Base-by-base conservation (phyloP, 2,329 filamentous ascomycete genomes). In the Cytospora chrysosperma region DNA sequence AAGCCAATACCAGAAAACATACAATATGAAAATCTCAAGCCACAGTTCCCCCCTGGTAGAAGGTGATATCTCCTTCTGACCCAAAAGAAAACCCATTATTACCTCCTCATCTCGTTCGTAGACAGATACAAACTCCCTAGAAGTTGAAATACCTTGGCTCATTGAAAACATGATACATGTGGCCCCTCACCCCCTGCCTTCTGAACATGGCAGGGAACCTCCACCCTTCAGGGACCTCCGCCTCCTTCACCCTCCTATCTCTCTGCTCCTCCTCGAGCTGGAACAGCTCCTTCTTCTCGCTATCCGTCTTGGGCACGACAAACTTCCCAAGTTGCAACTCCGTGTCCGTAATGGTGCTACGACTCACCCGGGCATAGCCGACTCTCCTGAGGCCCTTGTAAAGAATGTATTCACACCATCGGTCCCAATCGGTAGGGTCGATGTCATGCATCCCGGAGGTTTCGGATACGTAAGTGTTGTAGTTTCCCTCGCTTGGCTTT, bases 381-480 rank as follows among this genome's bases (percentile, higher is more conserved):
- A 90, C 89, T 66, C 94, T 85, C 76, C 88, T 89, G 67, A 99
- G 78, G 15, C 88, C 88, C 81, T 97, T 97, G 82, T 92, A 99
- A 28, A 99, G 80, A 68, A 99, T 97, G 76, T 99, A 99, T 80
- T 99, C 94, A 80, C 95, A 99, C 95, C 95, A 99, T 61, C 95
- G 83, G 75, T 99, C 95, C 93, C 93, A 97, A 75, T 99, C 95
- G 3, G 82, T 88, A 0, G 88, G 85, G 72, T 99, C 95, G 56
- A 99, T 95, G 72, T 99, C 95, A 72, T 91, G 88, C 95, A 99
- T 99, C 12, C 93, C 92, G 64, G 91, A 96, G 63, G 81, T 80
- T 59, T 92, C 84, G 62, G 92, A 92, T 27, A 98, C 95, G 71
- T 96, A 98, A 0, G 88, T 97, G 75, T 98, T 94, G 80, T 99